Base-by-base conservation (phyloP, 2,329 filamentous ascomycete species). In the Penicillium sp. region DNA sequence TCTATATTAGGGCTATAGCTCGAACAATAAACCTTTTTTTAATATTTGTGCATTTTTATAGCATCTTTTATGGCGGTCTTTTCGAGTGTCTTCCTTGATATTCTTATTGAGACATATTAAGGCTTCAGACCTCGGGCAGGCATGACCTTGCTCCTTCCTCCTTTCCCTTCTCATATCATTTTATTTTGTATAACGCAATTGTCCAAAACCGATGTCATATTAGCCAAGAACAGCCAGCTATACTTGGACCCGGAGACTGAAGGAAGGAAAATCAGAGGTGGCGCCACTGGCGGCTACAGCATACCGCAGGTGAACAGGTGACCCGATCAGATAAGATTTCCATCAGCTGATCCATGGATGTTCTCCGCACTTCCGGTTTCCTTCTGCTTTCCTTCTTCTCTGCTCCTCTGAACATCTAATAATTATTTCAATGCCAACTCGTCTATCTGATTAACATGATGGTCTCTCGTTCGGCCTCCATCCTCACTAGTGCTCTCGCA, bases 141-240 rank as follows among this genome's bases (percentile, higher is more conserved):
- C 15, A 35, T 17, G 15, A 12, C n/a, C n/a, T 38, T 19, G 37
- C 37, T 38, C n/a, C 17, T 38, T 38, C n/a, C 37, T 10, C n/a
- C 17, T 38, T n/a, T 38, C 9, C n/a, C 37, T 38, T 42, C 8
- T 6, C 15, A 17, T 25, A 8, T 10, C 21, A 0, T 10, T 25
- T 42, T 25, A 17, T 42, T 42, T 25, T 17, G 0, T 25, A 25
- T 6, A 8, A 4, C 6, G 15, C 75, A 86, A 54, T 80, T 80
- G 7, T 79, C 79, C 59, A 82, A 78, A 2, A 81, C 78, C 2
- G 76, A 76, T 0, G 79, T 81, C 64, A 80, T 75, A 53, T 75
- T 78, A 54, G 80, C 80, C 62, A 84, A 70, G 69, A 82, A 84
- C 5, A 81, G 72, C 80, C 82, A 85, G 46, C 79, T 79, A 62